phyloP scores from a whole-genome alignment of 371 early-diverging fungal species.

The Rhizomucor pusillus region DNA sequence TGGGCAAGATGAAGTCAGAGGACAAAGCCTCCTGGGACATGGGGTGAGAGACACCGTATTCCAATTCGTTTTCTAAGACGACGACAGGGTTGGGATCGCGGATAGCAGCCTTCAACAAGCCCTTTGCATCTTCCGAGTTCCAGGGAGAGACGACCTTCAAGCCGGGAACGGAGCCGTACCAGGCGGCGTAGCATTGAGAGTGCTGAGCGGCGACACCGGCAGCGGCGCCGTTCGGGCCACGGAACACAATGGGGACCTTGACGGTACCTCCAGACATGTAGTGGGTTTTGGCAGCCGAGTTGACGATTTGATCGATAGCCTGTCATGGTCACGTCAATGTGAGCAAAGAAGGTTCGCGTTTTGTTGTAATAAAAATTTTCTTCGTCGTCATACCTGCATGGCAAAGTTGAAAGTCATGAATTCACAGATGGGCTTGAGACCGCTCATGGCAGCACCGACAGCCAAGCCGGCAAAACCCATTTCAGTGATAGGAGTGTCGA shows the following conservation, averaged over 20 bases:
- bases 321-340: slow-evolving; percentile 22
- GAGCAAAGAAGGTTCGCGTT: background rate
- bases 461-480: slow-evolving; percentile 99
- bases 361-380: slow-evolving; percentile 1
- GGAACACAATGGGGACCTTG: slow-evolving; percentile 96
- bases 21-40: slow-evolving; percentile 80
- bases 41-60: slow-evolving; percentile 93
- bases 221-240: slow-evolving; percentile 99
- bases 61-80: slow-evolving; percentile 98
- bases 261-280: slow-evolving; percentile 98
- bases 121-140: slow-evolving; percentile 98
- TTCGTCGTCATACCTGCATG: slow-evolving; percentile 81
- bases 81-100: slow-evolving; percentile 99
- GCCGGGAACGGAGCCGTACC: slow-evolving; percentile 98
- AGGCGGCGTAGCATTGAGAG: slow-evolving; percentile 98
- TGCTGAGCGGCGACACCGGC: slow-evolving; percentile 99
- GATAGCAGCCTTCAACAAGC: slow-evolving; percentile 95
- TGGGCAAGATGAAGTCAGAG: slow-evolving; percentile 88
- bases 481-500: slow-evolving; percentile 99
- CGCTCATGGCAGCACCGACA: slow-evolving; percentile 95
- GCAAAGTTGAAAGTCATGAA: slow-evolving; percentile 99
- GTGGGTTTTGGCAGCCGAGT: slow-evolving; percentile 98
- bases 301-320: slow-evolving; percentile 99
- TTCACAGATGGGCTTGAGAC: slow-evolving; percentile 98
- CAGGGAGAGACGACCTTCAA: slow-evolving; percentile 99